phyloP scores from a whole-genome alignment of 805 yeast species.

The Myxozyma neglecta region DNA sequence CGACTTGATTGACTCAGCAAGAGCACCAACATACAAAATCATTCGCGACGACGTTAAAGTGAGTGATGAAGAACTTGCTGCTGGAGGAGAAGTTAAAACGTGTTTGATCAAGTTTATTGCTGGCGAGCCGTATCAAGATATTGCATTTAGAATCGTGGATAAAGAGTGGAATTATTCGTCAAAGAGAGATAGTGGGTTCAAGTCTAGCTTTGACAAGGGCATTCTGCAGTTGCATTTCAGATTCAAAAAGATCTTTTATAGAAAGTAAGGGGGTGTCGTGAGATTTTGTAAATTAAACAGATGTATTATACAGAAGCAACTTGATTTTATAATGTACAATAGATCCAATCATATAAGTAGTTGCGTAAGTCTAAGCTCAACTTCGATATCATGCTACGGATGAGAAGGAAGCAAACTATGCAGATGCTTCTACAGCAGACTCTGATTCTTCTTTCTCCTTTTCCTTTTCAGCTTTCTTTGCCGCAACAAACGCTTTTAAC shows the following conservation, averaged over 20 bases:
- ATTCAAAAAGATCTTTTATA: conserved; percentile 38
- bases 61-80: conserved; percentile 5
- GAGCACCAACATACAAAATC: conserved; percentile 40
- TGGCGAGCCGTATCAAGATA: conserved; percentile 40
- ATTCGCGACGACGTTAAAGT: conserved; percentile 23
- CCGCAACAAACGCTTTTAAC: conserved; percentile 19
- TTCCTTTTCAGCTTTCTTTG: conserved; percentile 14
- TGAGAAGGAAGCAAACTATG: no score
- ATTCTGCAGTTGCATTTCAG: conserved; percentile 41
- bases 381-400: not conserved
- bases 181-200: conserved; percentile 36
- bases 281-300: not conserved
- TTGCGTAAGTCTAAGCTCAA: no score
- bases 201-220: conserved; percentile 41
- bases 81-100: conserved; percentile 32
- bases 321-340: not conserved
- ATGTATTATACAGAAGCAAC: not conserved
- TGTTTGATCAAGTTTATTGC: conserved; percentile 40
- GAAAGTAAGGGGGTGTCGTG: conserved; percentile 28
- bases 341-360: no score
- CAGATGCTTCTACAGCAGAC: not conserved
- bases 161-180: conserved; percentile 41
- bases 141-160: conserved; percentile 41
- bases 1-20: conserved; percentile 33
- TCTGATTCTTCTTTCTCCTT: not conserved